Conservation (phyloP, 352 stramenopile genomes). For the Phytophthora sp. region DNA sequence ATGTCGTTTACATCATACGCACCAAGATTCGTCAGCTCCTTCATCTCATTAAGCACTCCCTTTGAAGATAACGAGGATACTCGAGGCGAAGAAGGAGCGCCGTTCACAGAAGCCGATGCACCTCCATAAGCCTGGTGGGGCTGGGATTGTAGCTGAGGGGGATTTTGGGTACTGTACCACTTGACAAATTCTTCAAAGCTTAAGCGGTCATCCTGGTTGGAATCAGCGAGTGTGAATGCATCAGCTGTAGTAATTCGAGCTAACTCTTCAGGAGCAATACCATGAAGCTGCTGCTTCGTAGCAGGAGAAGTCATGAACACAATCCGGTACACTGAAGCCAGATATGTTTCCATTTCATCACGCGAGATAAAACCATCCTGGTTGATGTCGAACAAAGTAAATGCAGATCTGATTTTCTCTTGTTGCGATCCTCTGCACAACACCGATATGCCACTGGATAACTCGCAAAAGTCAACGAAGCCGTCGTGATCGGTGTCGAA, state of each 20-base stretch:
- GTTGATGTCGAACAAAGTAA: conserved; percentile 89
- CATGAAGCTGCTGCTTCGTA: conserved; percentile 40
- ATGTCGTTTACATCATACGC: conserved; percentile 89
- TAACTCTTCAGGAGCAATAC: conserved; percentile 74
- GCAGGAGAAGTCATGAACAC: conserved; percentile 75
- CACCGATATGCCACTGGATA: conserved; percentile 84
- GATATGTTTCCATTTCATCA: conserved; percentile 88
- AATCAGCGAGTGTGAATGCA: conserved; percentile 65
- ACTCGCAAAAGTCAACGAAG: conserved; percentile 87
- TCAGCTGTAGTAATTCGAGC: conserved; percentile 71
- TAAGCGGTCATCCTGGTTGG: conserved; percentile 70
- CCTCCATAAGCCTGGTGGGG: conserved; percentile 7
- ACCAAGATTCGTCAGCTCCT: conserved; percentile 77
- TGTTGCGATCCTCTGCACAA: conserved; percentile 79
- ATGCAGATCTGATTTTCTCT: conserved; percentile 84
- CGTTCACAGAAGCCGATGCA: background rate
- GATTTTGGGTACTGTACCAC: conserved; percentile 69
- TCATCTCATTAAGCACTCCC: conserved; percentile 73
- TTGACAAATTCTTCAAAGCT: conserved; percentile 87
- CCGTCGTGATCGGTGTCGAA: conserved; percentile 84
- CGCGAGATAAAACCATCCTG: conserved; percentile 84
- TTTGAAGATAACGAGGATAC: conserved; percentile 39
- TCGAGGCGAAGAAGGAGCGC: conserved; percentile 7
- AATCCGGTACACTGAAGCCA: conserved; percentile 84
- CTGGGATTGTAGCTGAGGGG: conserved; percentile 14